These are phyloP conservation scores for Neofusicoccum umdonicola DNA, from an alignment of 2,329 filamentous ascomycete species.

Conservation along the genomic window DNA sequence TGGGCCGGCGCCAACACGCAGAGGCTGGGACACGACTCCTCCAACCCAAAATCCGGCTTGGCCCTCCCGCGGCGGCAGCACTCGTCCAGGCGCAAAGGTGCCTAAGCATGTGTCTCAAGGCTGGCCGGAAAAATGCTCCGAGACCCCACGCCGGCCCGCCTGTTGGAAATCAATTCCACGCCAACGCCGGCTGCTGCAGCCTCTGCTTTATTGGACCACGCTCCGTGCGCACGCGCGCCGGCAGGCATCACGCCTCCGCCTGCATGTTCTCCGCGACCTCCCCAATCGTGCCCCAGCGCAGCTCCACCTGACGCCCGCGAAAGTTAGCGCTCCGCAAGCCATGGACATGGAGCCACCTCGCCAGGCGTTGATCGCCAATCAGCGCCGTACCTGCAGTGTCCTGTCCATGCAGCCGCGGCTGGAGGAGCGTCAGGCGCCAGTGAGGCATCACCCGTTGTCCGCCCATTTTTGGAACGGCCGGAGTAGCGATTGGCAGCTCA, in stretches of 20 bases:
- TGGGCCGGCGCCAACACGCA: neutral
- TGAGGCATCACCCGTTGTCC: neutral
- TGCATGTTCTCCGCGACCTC: neutral
- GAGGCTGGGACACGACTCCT: neutral
- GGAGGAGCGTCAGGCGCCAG: slow-evolving; percentile 1
- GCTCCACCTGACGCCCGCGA: neutral
- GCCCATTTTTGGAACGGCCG: neutral
- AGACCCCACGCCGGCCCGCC: too few species aligned
- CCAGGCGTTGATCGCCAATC: neutral
- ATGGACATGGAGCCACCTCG: neutral
- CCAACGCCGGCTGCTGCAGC: too few species aligned
- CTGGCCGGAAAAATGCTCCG: too few species aligned
- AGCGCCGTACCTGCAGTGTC: neutral
- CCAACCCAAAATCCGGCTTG: too few species aligned
- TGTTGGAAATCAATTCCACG: too few species aligned
- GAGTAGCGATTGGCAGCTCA: neutral
- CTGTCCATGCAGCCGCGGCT: neutral
- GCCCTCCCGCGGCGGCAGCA: too few species aligned
- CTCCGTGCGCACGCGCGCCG: slow-evolving; percentile 3
- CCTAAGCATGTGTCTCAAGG: too few species aligned
- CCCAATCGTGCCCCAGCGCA: neutral
- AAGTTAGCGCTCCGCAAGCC: slow-evolving; percentile 5
- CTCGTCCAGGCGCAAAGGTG: too few species aligned
- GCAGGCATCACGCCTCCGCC: slow-evolving; percentile 1
- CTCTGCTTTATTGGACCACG: neutral